Evolutionary conservation across 345 rosid species (phyloP), one percentile per base, ranked within the genome.

Genomic region (Corchorus capsularis): DNA sequence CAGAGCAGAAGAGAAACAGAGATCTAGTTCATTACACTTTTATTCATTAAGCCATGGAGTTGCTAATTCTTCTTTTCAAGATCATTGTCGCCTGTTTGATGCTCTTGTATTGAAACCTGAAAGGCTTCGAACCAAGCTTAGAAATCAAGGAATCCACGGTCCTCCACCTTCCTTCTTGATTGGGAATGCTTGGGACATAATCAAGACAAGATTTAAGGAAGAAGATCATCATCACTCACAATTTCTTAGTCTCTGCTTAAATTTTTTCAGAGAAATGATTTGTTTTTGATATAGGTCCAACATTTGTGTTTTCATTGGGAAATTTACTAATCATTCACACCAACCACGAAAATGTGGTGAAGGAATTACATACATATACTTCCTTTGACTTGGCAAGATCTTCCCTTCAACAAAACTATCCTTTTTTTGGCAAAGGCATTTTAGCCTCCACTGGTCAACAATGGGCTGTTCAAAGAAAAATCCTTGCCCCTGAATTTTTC

Each of bases 101-200:
- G 43, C 43, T 39, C 43, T 39, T 39, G 43, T 39, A 39, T 39
- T 68, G 39, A 79, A 77, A 69, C 88, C 88, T 37, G 52, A 50
- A 53, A 81, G 76, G 75, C 76, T 79, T 20, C 70, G 83, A 34
- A 55, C 75, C 32, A 39, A 57, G 64, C 71, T 85, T 7, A 67
- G 69, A 60, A 83, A 77, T 63, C 86, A 85, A 54, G 86, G 88
- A 17, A 74, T 85, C 55, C 22, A 39, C 2, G 88, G 88, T 13
- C 88, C 88, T 17, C 32, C 71, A 2, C 83, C 82, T 0, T 11
- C 79, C 4, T 74, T 81, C 34, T 43, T 83, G 63, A 77, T 85
- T 5, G 88, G 88, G 61, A 85, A 85, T 64, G 71, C 81, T 5
- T 63, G 63, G 67, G 84, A 85, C n/a, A n/a, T n/a, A n/a, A 71